Conservation (phyloP, 2,329 filamentous ascomycete species). For the Sphaerostilbella broomeana region DNA sequence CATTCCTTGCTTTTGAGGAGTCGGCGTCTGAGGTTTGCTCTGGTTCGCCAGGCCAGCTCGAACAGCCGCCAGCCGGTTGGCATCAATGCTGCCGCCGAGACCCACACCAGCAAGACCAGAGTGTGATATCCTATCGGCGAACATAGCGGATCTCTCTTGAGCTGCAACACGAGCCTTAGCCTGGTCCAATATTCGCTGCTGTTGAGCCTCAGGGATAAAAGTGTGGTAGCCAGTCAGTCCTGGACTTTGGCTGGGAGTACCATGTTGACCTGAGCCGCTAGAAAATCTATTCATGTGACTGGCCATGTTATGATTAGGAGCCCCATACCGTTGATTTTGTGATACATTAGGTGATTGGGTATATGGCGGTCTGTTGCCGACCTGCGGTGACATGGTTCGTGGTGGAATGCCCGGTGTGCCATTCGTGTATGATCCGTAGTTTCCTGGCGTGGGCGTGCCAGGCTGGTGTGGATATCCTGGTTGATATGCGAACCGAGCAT, state of each 20-base stretch:
- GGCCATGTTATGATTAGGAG: conserved; percentile 25
- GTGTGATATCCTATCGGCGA: conserved; percentile 42
- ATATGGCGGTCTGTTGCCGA: conserved; percentile 31
- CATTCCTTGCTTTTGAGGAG: conserved; percentile 22
- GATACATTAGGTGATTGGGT: conserved; percentile 35
- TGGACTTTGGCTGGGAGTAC: conserved; percentile 28
- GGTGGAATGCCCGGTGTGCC: conserved; percentile 33
- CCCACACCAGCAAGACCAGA: conserved; percentile 33
- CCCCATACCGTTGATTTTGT: conserved; percentile 27
- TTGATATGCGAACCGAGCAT: conserved; percentile 37
- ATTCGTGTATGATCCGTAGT: conserved; percentile 36
- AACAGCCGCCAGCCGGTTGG: conserved; percentile 26
- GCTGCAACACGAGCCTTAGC: conserved; percentile 42
- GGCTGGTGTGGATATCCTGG: conserved; percentile 32
- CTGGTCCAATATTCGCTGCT: conserved; percentile 45
- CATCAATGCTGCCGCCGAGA: conserved; percentile 25
- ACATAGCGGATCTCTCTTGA: conserved; percentile 36
- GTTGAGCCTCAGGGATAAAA: conserved; percentile 43
- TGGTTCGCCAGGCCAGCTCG: conserved; percentile 32
- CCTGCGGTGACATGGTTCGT: conserved; percentile 40
- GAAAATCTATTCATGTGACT: conserved; percentile 28
- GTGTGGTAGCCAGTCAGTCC: conserved; percentile 42
- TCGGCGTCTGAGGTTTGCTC: conserved; percentile 33
- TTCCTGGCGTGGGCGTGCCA: conserved; percentile 31
- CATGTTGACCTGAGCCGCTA: conserved; percentile 25